Evolutionary conservation across 148 eudicot genomes (phyloP), one percentile per base, ranked within the genome.

Genomic region (Tetragonia tetragonoides): DNA sequence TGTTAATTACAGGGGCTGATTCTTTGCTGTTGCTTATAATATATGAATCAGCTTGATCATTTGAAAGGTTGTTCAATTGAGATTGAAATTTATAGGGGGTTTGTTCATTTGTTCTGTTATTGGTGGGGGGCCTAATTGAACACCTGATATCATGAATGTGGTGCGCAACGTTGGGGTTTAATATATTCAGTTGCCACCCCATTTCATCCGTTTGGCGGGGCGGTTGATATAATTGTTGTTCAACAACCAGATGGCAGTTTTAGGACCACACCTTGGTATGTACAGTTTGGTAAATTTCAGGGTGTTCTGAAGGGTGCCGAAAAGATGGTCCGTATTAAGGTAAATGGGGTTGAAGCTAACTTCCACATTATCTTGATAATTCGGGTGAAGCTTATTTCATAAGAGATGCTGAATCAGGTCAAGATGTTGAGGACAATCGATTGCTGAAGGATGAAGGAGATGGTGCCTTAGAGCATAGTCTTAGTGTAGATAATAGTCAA

Each of bases 141-240:
- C 40, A 44, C 57, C 70, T 56, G 87, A 51, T 68, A 84, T 80
- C 83, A 95, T 95, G 99, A 93, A 90, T 84, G 95, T 90, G 80
- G 97, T 93, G 73, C 97, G 95, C 18, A 91, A 73, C 77, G 88
- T 91, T 76, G 87, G 97, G 92, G 92, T 80, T 79, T 92, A 10
- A 89, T 95, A 59, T 92, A 95, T 83, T 91, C 99, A 24, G 99
- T 95, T 68, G 97, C 97, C 77, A 91, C 98, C 81, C 99, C 99
- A 17, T 93, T 95, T 82, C 99, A 95, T 79, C 99, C 99, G 14
- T 95, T 95, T 79, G 98, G 99, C 56, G 99, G 99, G 73, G 99
- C 99, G 3, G 98, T 95, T 73, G 98, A 95, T 82, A 88, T 95
- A 10, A 91, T 95, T 76, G 99, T 89, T 79, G 99, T 95, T 81